Base-by-base conservation (phyloP, 495 filamentous ascomycete genomes). In the Endocarpon pusillum region DNA sequence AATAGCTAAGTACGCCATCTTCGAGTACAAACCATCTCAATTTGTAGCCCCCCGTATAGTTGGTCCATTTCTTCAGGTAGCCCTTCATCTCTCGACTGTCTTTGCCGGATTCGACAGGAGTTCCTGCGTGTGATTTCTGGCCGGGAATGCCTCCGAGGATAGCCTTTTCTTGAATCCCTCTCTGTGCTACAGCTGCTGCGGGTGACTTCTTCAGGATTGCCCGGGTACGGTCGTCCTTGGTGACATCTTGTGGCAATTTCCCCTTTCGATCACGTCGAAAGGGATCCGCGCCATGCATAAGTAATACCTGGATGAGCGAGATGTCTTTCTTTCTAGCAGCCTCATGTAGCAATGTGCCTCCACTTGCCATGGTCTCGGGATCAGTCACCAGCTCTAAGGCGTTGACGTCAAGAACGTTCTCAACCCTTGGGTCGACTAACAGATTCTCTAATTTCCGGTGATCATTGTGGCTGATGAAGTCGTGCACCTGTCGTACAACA, bases 21-120 rank as follows among this genome's bases (percentile, higher is more conserved):
- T 97, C 89, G 16, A 97, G 66, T 1, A 96, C 91, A 53, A 97
- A 97, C 85, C 87, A 97, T 31, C 89, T 69, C 34, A 97, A 57
- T 57, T 97, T 94, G 58, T 89, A 96, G 3, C 89, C 89, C 46
- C 74, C 82, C 6, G 86, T 83, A 52, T 97, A 97, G 46, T 97
- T 97, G 15, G 89, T 96, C 89, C 89, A 97, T 49, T 97, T 97
- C 53, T 94, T 94, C 37, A 97, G 61, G 51, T 96, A 97, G 6
- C 89, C 89, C 57, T 86, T 93, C 83, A 96, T 94, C 52, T 96
- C 89, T 28, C 85, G 71, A 7, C 77, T 73, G 40, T 97, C 89
- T 42, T 86, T 89, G 5, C 77, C 73, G 27, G 75, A 75, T 35
- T 84, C 57, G 6, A 61, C 53, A 19, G 65, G 62, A 41, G 91